Base-by-base conservation (phyloP, 2,329 filamentous ascomycete genomes). In the Sarocladiaceae sp. region DNA sequence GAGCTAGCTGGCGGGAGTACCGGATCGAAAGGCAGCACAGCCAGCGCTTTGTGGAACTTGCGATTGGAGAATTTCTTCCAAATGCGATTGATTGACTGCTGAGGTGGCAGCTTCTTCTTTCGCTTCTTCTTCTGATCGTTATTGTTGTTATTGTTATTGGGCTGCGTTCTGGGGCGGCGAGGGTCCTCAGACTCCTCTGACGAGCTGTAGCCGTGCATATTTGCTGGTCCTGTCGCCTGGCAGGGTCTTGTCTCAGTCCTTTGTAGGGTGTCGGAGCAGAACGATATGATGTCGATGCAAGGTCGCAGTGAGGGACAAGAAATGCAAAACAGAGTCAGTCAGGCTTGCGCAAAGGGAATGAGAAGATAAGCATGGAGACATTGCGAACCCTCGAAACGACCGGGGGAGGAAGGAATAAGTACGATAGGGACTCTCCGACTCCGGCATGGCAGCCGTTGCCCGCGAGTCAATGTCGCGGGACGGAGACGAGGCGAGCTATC, bases 41-140 rank as follows among this genome's bases (percentile, higher is more conserved):
- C 71, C 27, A 82, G 74, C 3, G 82, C 80, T 60, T 81, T 84
- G 56, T 74, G 78, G 54, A 82, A 84, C 48, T 77, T 75, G 45
- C 62, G 61, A 53, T 76, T 72, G 12, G 70, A 72, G 53, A 82
- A 81, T 19, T 67, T 71, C 55, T 73, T 73, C 82, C 82, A 86
- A 49, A 83, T 79, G 47, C 74, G 73, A 58, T 85, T 79, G 58
- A 86, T 82, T 48, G 72, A 73, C 54, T 79, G 72, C 58, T 86
- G 82, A 1, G 82, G 82, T 12, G 76, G 68, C 50, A 74, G 71
- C 54, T 72, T 68, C 64, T 74, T 76, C 57, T 76, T 76, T 54
- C 72, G 73, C 59, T 77, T 78, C 55, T 78, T 76, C 53, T 78
- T 70, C 21, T 68, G 62, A 35, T 63, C 63, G 21, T 58, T 64